Percentiles rank a stretch among this genome's conserved stretches.
These are phyloP conservation scores for Teratosphaeria epicoccoides DNA, from an alignment of 2,329 filamentous ascomycete genomes.

Conservation along the genomic window DNA sequence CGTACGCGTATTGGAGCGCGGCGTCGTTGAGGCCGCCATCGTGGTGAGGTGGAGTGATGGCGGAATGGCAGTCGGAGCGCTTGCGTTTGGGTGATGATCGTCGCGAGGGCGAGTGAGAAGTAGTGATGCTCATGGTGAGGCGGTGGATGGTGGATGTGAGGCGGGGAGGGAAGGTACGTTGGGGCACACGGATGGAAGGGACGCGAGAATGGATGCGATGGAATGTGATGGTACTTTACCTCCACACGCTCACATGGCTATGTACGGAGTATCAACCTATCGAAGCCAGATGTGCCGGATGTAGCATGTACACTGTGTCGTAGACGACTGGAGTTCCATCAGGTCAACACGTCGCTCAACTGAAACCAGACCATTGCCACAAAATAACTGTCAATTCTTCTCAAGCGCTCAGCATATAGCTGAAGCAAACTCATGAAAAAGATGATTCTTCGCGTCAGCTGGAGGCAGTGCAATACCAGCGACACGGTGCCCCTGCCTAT, in stretches of 20 bases:
- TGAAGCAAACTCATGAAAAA: constrained; percentile 18
- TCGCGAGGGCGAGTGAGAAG: constrained; percentile 1
- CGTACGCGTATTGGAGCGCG: constrained; percentile 23
- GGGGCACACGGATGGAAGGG: too few species aligned
- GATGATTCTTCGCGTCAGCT: constrained; percentile 51
- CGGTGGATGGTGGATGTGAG: background rate
- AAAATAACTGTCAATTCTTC: constrained; percentile 10
- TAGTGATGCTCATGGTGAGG: constrained; percentile 4
- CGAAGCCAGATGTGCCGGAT: too few species aligned
- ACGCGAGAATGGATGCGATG: too few species aligned
- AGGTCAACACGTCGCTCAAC: too few species aligned
- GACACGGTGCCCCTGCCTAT: constrained; percentile 58
- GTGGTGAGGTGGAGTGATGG: constrained; percentile 7
- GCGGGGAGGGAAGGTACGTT: background rate
- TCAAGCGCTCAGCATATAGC: constrained; percentile 15
- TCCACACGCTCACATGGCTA: too few species aligned
- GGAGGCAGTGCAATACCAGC: constrained; percentile 65
- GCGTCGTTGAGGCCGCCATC: constrained; percentile 9
- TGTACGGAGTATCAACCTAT: too few species aligned
- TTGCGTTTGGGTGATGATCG: constrained; percentile 19
- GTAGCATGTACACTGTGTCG: too few species aligned
- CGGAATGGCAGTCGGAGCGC: constrained; percentile 8
- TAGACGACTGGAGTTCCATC: too few species aligned
- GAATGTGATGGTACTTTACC: too few species aligned
- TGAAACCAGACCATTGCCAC: too few species aligned